Evolutionary conservation across 2,329 filamentous ascomycete genomes (phyloP), one percentile per base, ranked within the genome.

Genomic region (Neoarthrinium moseri): DNA sequence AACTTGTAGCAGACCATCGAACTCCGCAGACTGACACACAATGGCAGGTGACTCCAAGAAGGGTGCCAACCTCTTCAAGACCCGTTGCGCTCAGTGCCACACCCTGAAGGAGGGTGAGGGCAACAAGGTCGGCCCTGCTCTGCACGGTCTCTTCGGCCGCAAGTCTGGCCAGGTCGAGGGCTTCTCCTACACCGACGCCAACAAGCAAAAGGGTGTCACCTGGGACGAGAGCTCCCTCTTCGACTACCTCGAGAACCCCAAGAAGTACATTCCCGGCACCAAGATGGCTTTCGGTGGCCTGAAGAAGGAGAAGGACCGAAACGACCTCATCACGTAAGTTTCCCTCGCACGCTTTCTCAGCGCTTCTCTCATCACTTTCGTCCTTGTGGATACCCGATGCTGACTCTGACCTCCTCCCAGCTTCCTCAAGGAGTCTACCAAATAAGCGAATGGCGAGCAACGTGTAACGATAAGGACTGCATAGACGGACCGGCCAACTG

Each of bases 201-300:
- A 99, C 89, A 97, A 97, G 87, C 77, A 87, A 68, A 95, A 95
- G 81, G 91, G 86, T 65, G 84, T 99, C 62, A 80, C 75, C 63
- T 99, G 94, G 94, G 75, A 90, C 60, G 84, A 96, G 68, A 72
- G 84, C 56, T 87, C 89, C 73, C 83, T 99, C 63, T 97, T 96
- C 77, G 82, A 86, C 59, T 99, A 99, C 86, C 91, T 99, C 66
- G 94, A 99, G 84, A 97, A 97, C 87, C 94, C 94, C 78, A 99
- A 99, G 87, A 97, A 97, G 84, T 99, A 91, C 85, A 96, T 99
- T 58, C 94, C 94, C 61, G 94, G 94, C 62, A 99, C 94, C 79
- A 99, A 97, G 90, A 99, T 99, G 94, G 94, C 94, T 65, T 99
- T 97, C 71, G 94, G 94, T 78, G 94, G 94, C 73, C 84, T 99